These are phyloP conservation scores for Neurospora intermedia DNA, from an alignment of 495 filamentous ascomycete species.

Conservation along the genomic window DNA sequence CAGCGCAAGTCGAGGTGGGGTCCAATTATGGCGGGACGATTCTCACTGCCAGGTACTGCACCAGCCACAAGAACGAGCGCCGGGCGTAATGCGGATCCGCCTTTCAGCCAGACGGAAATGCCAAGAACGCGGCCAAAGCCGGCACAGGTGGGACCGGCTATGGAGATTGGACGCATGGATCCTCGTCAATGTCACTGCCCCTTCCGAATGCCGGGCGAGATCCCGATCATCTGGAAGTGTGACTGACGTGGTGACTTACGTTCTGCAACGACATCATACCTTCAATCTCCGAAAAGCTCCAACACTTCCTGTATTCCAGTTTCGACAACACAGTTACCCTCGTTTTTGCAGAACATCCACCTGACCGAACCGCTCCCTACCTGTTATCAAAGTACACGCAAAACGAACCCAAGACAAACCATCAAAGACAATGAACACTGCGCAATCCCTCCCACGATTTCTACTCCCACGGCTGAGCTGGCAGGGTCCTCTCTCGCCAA, in stretches of 20 bases:
- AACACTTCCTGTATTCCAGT: background rate
- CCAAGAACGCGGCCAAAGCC: background rate
- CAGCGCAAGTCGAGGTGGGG: background rate
- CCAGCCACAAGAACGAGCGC: background rate
- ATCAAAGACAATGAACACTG: constrained; percentile 14
- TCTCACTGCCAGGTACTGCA: background rate
- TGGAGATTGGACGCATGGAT: background rate
- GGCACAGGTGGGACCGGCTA: background rate
- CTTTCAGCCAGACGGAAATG: background rate
- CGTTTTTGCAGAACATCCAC: background rate
- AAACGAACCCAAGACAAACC: background rate
- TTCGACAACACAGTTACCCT: background rate
- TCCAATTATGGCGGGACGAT: background rate
- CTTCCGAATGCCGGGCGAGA: background rate
- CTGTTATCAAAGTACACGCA: background rate
- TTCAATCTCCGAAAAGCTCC: constrained; percentile 16
- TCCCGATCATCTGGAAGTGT: background rate
- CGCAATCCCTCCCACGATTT: constrained; percentile 36
- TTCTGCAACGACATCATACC: constrained; percentile 91
- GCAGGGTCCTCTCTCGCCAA: constrained; percentile 19
- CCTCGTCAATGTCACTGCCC: background rate
- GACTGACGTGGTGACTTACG: constrained; percentile 43
- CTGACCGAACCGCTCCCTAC: background rate
- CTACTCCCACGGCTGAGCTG: constrained; percentile 46
- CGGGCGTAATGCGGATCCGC: background rate